A percentile compares a stretch with the other conserved stretches of the same genome.
These are phyloP conservation scores for Russula dissimulans DNA, from an alignment of 768 basidiomycete genomes.

Conservation along the genomic window DNA sequence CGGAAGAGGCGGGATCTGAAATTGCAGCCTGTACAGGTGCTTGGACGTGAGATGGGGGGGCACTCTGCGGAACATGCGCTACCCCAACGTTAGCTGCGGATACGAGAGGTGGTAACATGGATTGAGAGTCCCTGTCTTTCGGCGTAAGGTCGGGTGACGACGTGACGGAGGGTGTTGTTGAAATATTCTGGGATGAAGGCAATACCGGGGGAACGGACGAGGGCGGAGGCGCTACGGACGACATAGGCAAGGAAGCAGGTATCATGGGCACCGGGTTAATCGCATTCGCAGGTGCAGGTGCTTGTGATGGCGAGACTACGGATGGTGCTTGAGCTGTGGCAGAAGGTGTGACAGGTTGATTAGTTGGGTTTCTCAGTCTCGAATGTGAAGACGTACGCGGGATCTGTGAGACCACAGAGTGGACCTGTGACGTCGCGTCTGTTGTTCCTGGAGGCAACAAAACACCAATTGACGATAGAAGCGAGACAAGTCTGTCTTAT, in stretches of 20 bases:
- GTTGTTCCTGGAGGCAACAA: not conserved
- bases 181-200: not conserved
- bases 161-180: not conserved
- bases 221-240: not conserved
- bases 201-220: not conserved
- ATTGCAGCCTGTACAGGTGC: not conserved
- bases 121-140: not conserved
- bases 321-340: not conserved
- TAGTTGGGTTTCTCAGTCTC: not conserved
- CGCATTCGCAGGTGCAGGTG: not conserved
- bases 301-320: not conserved
- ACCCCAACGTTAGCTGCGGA: not conserved
- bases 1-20: not conserved
- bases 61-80: not conserved
- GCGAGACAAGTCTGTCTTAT: slow-evolving; percentile 6
- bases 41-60: not conserved
- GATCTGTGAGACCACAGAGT: too few species aligned
- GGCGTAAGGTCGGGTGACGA: not conserved
- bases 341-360: not conserved
- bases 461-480: slow-evolving; percentile 6
- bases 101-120: not conserved
- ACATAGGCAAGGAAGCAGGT: not conserved
- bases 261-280: not conserved
- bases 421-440: not conserved
- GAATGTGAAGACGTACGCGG: too few species aligned